phyloP scores from a whole-genome alignment of 2,329 filamentous ascomycete species.

The Diaporthe velutina region DNA sequence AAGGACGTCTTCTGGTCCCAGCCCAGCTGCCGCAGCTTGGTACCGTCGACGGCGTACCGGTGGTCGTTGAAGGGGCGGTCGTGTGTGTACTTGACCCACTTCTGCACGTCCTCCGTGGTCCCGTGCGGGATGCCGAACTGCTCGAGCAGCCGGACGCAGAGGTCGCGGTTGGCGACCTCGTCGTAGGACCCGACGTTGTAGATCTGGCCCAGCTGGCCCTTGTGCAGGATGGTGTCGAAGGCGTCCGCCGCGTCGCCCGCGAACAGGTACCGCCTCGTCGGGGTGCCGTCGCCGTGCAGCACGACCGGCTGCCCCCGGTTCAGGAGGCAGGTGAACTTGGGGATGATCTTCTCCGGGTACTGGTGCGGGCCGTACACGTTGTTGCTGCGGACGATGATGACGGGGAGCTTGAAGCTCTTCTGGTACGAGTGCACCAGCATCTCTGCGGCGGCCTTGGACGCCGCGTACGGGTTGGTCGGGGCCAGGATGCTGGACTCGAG shows the following conservation, averaged over 20 bases:
- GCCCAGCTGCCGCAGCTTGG: conserved; percentile 75
- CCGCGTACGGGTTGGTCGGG: conserved; percentile 86
- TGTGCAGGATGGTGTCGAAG: conserved; percentile 87
- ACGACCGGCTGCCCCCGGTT: conserved; percentile 76
- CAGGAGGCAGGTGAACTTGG: conserved; percentile 82
- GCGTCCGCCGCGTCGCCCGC: conserved; percentile 85
- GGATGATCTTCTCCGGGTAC: conserved; percentile 88
- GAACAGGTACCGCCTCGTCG: conserved; percentile 82
- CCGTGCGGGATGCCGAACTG: conserved; percentile 70
- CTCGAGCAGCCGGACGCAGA: conserved; percentile 75
- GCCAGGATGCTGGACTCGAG: conserved; percentile 80
- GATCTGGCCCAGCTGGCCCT: conserved; percentile 78
- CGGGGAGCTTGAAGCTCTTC: conserved; percentile 84
- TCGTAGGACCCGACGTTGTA: conserved; percentile 87
- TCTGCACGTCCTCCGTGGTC: conserved; percentile 65
- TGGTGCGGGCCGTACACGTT: conserved; percentile 90
- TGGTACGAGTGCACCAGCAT: conserved; percentile 91
- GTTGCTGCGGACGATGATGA: conserved; percentile 85
- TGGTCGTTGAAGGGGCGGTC: conserved; percentile 85
- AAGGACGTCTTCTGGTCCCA: conserved; percentile 78
- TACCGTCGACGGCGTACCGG: conserved; percentile 78
- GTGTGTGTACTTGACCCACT: conserved; percentile 80
- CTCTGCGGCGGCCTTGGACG: conserved; percentile 84
- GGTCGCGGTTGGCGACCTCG: conserved; percentile 80
- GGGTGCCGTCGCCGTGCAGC: conserved; percentile 82